phyloP scores from a whole-genome alignment of 352 stramenopile species.

The Globisporangium apiculatum region DNA sequence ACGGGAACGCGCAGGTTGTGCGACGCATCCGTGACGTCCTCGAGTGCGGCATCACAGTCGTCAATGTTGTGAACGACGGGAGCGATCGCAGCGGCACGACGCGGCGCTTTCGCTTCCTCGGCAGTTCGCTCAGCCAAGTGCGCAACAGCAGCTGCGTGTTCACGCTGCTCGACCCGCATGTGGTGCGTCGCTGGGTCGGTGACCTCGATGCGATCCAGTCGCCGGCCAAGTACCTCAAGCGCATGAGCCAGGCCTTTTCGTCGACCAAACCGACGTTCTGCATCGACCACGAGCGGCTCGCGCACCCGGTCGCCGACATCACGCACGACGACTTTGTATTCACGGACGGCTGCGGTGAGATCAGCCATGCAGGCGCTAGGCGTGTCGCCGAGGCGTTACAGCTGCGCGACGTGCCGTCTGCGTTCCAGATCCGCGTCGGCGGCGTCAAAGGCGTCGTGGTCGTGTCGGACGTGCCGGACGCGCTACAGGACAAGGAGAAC shows the following conservation, averaged over 20 bases:
- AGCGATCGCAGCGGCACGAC: not conserved
- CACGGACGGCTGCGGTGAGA: slow-evolving; percentile 72
- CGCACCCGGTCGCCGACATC: slow-evolving; percentile 42
- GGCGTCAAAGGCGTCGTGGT: slow-evolving; percentile 75
- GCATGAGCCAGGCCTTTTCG: slow-evolving; percentile 67
- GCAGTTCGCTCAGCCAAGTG: slow-evolving; percentile 69
- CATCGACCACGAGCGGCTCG: slow-evolving; percentile 34
- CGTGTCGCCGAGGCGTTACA: slow-evolving; percentile 31
- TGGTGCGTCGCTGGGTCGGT: slow-evolving; percentile 52
- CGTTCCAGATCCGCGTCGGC: slow-evolving; percentile 69
- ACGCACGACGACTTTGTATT: slow-evolving; percentile 38
- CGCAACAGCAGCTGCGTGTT: slow-evolving; percentile 69
- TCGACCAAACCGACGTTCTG: slow-evolving; percentile 47
- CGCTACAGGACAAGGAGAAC: slow-evolving; percentile 10
- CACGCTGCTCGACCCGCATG: slow-evolving; percentile 42
- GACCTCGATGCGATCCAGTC: slow-evolving; percentile 44
- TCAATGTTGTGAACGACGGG: slow-evolving; percentile 13
- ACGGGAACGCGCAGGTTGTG: slow-evolving; percentile 28
- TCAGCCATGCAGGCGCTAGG: slow-evolving; percentile 25
- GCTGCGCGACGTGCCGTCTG: slow-evolving; percentile 35
- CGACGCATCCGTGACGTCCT: slow-evolving; percentile 33
- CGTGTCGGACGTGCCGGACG: slow-evolving; percentile 31
- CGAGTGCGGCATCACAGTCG: slow-evolving; percentile 29
- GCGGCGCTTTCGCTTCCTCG: slow-evolving; percentile 46
- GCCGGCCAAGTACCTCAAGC: slow-evolving; percentile 71